Evolutionary conservation across 192 early-diverging fungal genomes (phyloP).

Genomic region (Dimargaris xerosporica): DNA sequence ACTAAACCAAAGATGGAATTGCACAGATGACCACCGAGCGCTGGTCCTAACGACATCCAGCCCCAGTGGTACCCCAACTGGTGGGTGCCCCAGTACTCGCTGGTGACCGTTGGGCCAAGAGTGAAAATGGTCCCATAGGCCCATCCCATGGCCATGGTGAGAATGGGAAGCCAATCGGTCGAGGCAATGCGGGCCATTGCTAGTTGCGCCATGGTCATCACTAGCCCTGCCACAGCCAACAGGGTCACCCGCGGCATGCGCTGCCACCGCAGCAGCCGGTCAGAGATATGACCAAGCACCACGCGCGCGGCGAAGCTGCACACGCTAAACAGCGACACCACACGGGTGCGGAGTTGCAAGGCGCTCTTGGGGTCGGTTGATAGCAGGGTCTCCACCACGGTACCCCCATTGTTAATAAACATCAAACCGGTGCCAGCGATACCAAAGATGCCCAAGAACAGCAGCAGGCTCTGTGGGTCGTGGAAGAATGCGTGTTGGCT

Average conservation of each 20-base stretch:
- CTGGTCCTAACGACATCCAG: slow-evolving; percentile 36
- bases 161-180: slow-evolving; percentile 19
- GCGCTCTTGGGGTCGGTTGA: slow-evolving; percentile 18
- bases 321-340: slow-evolving; percentile 27
- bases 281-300: slow-evolving; percentile 23
- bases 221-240: slow-evolving; percentile 16
- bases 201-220: slow-evolving; percentile 27
- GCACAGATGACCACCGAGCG: slow-evolving; percentile 45
- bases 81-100: slow-evolving; percentile 32
- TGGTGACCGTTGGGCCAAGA: slow-evolving; percentile 26
- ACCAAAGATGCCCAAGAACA: slow-evolving; percentile 26
- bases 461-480: slow-evolving; percentile 28
- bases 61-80: slow-evolving; percentile 39
- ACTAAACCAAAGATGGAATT: slow-evolving; percentile 43
- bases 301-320: slow-evolving; percentile 27
- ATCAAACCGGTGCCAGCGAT: slow-evolving; percentile 31
- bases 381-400: slow-evolving; percentile 27
- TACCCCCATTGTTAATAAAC: slow-evolving; percentile 33
- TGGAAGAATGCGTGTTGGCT: slow-evolving; percentile 15
- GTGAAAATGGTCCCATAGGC: slow-evolving; percentile 30
- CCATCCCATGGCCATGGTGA: slow-evolving; percentile 23
- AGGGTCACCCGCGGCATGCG: slow-evolving; percentile 24
- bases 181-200: slow-evolving; percentile 12
- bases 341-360: slow-evolving; percentile 30
- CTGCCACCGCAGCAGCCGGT: slow-evolving; percentile 23